Evolutionary conservation across 495 filamentous ascomycete genomes (phyloP).

Genomic region (Astrothelium subdiscretum): DNA sequence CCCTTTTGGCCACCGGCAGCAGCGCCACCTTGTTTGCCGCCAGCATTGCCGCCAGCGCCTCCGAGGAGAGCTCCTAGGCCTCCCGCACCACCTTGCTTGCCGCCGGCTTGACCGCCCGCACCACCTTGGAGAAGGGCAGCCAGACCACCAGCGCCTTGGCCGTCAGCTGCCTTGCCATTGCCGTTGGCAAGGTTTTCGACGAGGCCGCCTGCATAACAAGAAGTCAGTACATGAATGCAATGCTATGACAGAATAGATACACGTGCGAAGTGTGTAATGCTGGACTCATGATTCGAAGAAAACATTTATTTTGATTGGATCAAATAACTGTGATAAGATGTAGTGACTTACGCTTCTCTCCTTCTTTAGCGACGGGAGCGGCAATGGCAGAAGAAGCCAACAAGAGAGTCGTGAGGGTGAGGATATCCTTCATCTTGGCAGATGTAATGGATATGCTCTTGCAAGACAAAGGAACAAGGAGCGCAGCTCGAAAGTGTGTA

Average conservation of each 20-base stretch:
- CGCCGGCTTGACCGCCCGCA: too few species aligned
- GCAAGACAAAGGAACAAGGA: background rate
- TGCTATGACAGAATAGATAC: background rate
- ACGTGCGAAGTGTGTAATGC: background rate
- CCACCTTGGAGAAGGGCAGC: background rate
- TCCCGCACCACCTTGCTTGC: background rate
- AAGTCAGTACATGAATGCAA: background rate
- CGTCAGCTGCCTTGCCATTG: background rate
- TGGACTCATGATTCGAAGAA: too few species aligned
- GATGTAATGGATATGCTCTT: background rate
- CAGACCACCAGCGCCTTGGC: background rate
- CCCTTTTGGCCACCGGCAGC: background rate
- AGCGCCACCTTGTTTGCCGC: background rate
- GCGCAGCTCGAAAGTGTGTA: background rate
- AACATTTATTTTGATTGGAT: too few species aligned
- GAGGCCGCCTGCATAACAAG: background rate
- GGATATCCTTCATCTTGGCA: background rate
- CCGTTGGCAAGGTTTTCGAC: background rate
- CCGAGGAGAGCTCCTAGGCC: background rate
- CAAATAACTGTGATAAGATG: background rate
- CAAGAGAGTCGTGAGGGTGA: background rate
- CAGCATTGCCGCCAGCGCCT: background rate
- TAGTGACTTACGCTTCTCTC: background rate
- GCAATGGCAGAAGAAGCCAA: background rate
- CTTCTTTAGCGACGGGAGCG: background rate